Evolutionary conservation across 2,329 filamentous ascomycete genomes (phyloP), one percentile per base, ranked within the genome.

Genomic region (Trichoderma simmonsii): DNA sequence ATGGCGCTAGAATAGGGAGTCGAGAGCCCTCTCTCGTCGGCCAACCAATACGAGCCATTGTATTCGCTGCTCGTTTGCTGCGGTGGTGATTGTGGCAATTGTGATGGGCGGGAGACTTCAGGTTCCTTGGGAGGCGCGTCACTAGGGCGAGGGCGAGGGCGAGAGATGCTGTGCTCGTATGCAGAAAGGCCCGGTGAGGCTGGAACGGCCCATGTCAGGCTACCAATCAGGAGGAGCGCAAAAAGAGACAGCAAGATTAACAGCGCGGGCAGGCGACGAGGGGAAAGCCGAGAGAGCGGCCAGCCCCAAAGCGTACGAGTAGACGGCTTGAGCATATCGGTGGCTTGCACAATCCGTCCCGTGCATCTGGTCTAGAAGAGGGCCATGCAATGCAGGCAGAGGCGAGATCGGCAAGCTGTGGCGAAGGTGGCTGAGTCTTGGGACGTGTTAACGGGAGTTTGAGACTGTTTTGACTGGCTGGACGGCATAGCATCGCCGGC

Each of bases 1-100:
- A 96, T 86, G 18, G 90, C 89, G 57, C 91, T 94, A 21, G 94
- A 97, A 81, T 98, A 98, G 3, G 95, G 93, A 68, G 83, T 83
- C 73, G 92, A 93, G 77, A 93, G 87, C 94, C 95, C 98, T 79
- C 92, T 93, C 90, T 92, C 97, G 80, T 97, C 91, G 74, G 89
- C 91, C 82, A 94, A 93, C 95, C 95, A 98, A 73, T 90, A 91
- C 39, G 92, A 91, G 73, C 92, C 92, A 64, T 91, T 92, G 78
- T 89, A 91, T 6, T 92, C 92, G 79, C 93, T 95, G 80, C 95
- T 93, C 74, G 90, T 89, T 80, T 95, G 92, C 68, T 90, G 87
- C 3, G 91, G 89, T 21, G 92, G 92, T 73, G 90, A 88, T 80
- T 97, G 93, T 12, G 90, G 87, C 21, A 90, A 87, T 54, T 88